Conservation (phyloP, 495 filamentous ascomycete genomes). For the Emericellopsis terricola region DNA sequence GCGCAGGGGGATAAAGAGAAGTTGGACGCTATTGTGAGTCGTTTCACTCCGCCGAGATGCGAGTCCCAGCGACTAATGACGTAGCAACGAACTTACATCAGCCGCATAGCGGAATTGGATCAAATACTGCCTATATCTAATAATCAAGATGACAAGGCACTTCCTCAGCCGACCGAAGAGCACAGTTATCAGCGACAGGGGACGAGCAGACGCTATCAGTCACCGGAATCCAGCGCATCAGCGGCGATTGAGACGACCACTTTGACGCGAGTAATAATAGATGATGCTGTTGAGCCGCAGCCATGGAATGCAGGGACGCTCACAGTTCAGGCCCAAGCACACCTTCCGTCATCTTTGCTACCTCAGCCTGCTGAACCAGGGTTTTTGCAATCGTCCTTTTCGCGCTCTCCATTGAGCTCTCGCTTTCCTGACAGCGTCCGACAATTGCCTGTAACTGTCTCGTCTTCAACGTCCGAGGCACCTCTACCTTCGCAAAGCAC, state of each 20-base stretch:
- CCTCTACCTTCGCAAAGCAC: neutral
- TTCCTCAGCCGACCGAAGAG: too few species aligned
- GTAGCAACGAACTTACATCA: constrained; percentile 82
- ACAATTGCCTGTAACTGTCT: neutral
- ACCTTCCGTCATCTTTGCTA: neutral
- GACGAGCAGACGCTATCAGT: too few species aligned
- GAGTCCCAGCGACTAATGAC: constrained; percentile 1
- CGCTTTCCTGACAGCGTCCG: constrained; percentile 1
- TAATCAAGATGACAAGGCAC: constrained; percentile 19
- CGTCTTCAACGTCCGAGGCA: neutral
- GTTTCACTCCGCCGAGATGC: neutral
- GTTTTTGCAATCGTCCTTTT: constrained; percentile 27
- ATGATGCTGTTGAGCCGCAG: too few species aligned
- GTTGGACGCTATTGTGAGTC: constrained; percentile 74
- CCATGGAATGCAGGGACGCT: too few species aligned
- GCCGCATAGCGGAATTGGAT: constrained; percentile 68
- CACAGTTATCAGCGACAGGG: too few species aligned
- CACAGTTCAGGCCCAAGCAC: too few species aligned
- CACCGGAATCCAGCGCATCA: too few species aligned
- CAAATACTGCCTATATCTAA: constrained; percentile 51
- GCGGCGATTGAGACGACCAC: too few species aligned
- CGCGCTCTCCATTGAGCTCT: constrained; percentile 18
- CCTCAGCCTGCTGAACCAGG: neutral
- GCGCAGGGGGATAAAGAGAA: constrained; percentile 73
- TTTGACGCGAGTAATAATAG: too few species aligned